A percentile compares a stretch with the other conserved stretches of the same genome.
phyloP scores from a whole-genome alignment of 805 yeast genomes.

The Jamesozyma lodderae region DNA sequence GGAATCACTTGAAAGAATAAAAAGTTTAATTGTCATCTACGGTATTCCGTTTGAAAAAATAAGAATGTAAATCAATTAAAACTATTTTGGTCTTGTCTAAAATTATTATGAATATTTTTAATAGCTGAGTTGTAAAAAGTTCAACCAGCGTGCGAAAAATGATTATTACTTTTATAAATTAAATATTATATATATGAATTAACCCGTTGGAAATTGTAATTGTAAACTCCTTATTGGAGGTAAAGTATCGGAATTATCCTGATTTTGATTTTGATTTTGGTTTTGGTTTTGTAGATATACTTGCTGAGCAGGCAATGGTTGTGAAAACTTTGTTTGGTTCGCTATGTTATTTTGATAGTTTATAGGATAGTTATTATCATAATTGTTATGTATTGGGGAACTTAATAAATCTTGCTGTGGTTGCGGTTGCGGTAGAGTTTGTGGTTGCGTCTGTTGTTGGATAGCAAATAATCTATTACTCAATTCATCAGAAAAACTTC shows the following conservation, averaged over 20 bases:
- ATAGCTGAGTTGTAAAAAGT: too few relatives aligned
- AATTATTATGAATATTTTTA: too few relatives aligned
- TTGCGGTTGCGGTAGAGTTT: background rate
- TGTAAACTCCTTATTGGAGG: slow-evolving; percentile 29
- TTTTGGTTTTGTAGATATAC: too few relatives aligned
- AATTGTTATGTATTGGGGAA: background rate
- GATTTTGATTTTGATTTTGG: background rate
- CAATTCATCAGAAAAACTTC: slow-evolving; percentile 12
- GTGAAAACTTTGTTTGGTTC: too few relatives aligned
- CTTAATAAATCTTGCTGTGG: background rate
- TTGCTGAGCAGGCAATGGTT: slow-evolving; percentile 2
- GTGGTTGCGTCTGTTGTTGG: slow-evolving; percentile 10
- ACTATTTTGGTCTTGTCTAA: too few relatives aligned
- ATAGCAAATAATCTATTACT: slow-evolving; percentile 17
- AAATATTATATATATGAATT: slow-evolving; percentile 4
- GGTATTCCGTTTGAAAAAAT: too few relatives aligned
- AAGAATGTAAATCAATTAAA: too few relatives aligned
- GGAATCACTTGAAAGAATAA: too few relatives aligned
- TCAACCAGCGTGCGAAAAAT: too few relatives aligned
- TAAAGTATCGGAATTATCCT: slow-evolving; percentile 9
- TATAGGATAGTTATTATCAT: background rate
- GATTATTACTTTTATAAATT: too few relatives aligned
- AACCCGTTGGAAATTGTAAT: slow-evolving; percentile 26
- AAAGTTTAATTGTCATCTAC: too few relatives aligned
- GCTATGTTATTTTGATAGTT: too few relatives aligned